Evolutionary conservation across 1,284 basidiomycete species (phyloP).

Genomic region (Laetiporus sulphureus): DNA sequence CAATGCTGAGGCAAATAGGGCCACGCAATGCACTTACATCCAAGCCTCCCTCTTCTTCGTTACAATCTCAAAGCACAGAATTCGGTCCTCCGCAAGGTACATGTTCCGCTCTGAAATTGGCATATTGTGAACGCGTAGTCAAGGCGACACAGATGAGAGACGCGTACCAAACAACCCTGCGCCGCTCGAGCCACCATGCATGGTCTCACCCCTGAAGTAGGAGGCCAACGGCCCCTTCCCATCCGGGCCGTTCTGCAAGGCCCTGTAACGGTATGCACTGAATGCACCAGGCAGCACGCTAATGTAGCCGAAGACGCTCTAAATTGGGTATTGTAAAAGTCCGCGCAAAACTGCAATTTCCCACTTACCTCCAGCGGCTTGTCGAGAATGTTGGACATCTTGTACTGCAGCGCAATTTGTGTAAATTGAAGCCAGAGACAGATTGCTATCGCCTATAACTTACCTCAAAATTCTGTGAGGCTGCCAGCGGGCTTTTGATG

Average conservation of each 20-base stretch:
- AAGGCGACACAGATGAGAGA: constrained; percentile 1
- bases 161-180: constrained; percentile 64
- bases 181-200: constrained; percentile 59
- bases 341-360: not conserved
- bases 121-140: constrained; percentile 7
- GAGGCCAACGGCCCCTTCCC: constrained; percentile 85
- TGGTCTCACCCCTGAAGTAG: constrained; percentile 89
- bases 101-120: constrained; percentile 66
- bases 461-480: constrained; percentile 87
- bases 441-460: not conserved
- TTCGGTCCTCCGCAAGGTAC: constrained; percentile 92
- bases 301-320: constrained; percentile 90
- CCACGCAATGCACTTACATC: constrained; percentile 45
- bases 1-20: not conserved
- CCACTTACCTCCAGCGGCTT: constrained; percentile 75
- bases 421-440: not conserved
- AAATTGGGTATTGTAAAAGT: constrained; percentile 5
- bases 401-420: constrained; percentile 43
- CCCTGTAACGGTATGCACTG: constrained; percentile 87
- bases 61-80: constrained; percentile 95
- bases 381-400: constrained; percentile 91
- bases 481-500: constrained; percentile 81
- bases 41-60: constrained; percentile 84
- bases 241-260: constrained; percentile 74
- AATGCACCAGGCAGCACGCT: constrained; percentile 88